Evolutionary conservation across 148 eudicot species (phyloP), one percentile per base, ranked within the genome.

Genomic region (Fallopia convolvulus): DNA sequence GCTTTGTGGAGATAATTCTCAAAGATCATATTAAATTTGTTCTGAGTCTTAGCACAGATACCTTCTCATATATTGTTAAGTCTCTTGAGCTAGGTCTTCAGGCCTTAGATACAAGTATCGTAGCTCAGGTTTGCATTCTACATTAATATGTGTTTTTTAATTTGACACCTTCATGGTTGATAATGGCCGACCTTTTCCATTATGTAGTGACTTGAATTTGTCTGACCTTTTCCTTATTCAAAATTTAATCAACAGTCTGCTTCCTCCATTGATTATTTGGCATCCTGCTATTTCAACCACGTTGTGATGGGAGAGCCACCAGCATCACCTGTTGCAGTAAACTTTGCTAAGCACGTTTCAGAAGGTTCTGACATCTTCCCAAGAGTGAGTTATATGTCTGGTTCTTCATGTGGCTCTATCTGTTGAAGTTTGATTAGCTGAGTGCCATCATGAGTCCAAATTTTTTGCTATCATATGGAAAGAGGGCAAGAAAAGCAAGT

Each of bases 81-180:
- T 92, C 99, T 76, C 89, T 95, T 79, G 89, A 89, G 72, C 88
- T 92, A 7, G 97, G 99, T 82, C 87, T 95, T 46, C 87, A 92
- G 80, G 88, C 83, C 77, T 83, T 91, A 15, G 97, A 92, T 79
- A 42, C 85, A 10, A 82, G 81, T 79, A 84, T 92, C 78, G 76
- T 88, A 20, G 71, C 90, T 17, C 93, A 95, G 99, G 99, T 92
- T 78, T 71, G 78, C 65, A 71, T 74, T 76, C 12, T 23, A 10
- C 32, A 20, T 18, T 11, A 61, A 10, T 23, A 9, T 23, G 36
- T 1, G 68, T 0, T 5, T 5, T 61, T 10, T 26, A 23, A 18
- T 23, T 23, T 61, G 68, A 61, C 68, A 26, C 39, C 68, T 61
- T 12, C 36, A 18, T 61, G 36, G 15, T 9, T 61, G 65, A 8